Percentiles rank a stretch among this genome's conserved stretches.
Evolutionary conservation across 2,329 filamentous ascomycete species (phyloP).

Genomic region (Neonectria ditissima): DNA sequence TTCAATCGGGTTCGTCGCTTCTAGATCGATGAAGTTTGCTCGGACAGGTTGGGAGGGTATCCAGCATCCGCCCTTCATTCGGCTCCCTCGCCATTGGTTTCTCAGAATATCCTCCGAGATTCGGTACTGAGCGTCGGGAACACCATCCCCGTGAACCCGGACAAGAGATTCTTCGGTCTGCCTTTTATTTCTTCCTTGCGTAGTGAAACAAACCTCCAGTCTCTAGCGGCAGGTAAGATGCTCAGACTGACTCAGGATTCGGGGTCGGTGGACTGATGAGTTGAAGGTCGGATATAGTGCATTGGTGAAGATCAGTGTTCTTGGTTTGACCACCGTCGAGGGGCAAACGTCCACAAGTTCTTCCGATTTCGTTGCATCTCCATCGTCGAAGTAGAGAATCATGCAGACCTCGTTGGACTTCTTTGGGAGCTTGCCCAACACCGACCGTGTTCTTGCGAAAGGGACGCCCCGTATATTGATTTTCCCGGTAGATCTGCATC

Average conservation of each 20-base stretch:
- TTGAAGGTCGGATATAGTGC: constrained; percentile 55
- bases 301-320: constrained; percentile 68
- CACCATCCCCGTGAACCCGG: constrained; percentile 48
- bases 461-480: constrained; percentile 54
- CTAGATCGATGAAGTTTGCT: constrained; percentile 39
- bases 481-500: constrained; percentile 33
- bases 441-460: constrained; percentile 50
- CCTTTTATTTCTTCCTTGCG: constrained; percentile 36
- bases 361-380: constrained; percentile 42
- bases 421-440: constrained; percentile 52
- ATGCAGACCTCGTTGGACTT: constrained; percentile 59
- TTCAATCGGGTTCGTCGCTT: constrained; percentile 19
- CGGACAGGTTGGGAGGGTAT: constrained; percentile 11
- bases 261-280: constrained; percentile 40
- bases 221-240: constrained; percentile 67
- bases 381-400: constrained; percentile 54
- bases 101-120: constrained; percentile 49
- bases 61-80: constrained; percentile 50
- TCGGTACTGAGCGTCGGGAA: constrained; percentile 45
- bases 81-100: constrained; percentile 48
- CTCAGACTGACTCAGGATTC: constrained; percentile 45
- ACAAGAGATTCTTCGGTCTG: constrained; percentile 53
- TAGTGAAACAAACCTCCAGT: constrained; percentile 44
- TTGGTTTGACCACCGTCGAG: constrained; percentile 51
- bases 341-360: constrained; percentile 57